Evolutionary conservation across 305 asterid species (phyloP).

Genomic region (Nicotiana rustica): DNA sequence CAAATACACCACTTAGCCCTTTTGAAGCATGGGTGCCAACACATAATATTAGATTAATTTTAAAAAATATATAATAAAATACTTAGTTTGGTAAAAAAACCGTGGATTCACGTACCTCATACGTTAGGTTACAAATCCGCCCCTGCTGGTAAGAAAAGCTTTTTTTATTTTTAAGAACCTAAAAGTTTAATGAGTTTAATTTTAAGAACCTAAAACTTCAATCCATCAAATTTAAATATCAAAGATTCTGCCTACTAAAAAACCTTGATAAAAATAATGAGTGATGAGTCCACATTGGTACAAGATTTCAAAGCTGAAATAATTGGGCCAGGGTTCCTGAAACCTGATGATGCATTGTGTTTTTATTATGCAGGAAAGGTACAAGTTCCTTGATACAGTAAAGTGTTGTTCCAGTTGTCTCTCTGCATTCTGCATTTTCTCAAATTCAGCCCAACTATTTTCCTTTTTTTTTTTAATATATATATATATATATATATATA

Average conservation of each 20-base stretch:
- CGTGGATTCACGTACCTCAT: too few species aligned
- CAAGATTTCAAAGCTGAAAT: background rate
- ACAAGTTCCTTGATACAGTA: background rate
- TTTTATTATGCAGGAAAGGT: background rate
- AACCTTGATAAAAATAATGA: background rate
- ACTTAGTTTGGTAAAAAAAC: too few species aligned
- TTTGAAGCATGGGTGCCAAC: too few species aligned
- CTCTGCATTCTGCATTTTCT: background rate
- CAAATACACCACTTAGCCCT: too few species aligned
- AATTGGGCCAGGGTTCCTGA: background rate
- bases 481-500: too few species aligned
- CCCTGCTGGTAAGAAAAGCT: too few species aligned
- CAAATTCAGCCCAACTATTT: background rate
- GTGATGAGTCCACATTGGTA: background rate
- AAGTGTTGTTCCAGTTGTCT: background rate
- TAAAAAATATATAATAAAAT: too few species aligned
- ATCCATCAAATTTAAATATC: background rate
- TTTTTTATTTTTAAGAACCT: too few species aligned
- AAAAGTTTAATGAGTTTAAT: too few species aligned
- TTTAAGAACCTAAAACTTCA: background rate
- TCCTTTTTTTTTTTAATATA: background rate
- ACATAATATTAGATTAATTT: too few species aligned
- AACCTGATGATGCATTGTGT: slow-evolving; percentile 5
- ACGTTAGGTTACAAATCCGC: too few species aligned
- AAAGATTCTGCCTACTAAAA: too few species aligned